Conservation (phyloP, 768 basidiomycete species). For the Guyanaporus albipodus region DNA sequence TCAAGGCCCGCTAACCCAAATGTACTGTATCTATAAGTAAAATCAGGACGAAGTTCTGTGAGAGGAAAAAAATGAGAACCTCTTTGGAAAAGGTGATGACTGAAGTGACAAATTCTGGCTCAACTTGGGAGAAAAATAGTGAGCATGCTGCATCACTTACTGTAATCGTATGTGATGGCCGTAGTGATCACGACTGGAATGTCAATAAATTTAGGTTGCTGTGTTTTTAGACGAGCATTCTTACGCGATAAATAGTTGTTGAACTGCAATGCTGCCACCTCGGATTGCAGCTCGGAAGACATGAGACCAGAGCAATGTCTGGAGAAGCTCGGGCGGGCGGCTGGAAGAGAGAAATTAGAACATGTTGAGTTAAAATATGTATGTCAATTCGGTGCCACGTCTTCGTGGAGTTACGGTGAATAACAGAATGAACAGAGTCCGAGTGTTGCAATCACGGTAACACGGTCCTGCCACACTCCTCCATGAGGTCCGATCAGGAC, state of each 20-base stretch:
- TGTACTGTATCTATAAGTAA: conserved; percentile 6
- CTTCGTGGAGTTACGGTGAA: too few relatives aligned
- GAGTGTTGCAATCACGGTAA: too few relatives aligned
- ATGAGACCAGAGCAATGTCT: not conserved
- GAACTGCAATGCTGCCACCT: conserved; percentile 7
- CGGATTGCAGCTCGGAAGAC: conserved; percentile 9
- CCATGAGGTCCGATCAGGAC: too few relatives aligned
- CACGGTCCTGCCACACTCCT: too few relatives aligned
- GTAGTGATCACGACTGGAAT: conserved; percentile 10
- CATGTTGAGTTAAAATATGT: not conserved
- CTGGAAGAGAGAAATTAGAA: not conserved
- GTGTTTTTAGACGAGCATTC: not conserved
- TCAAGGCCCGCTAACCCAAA: conserved; percentile 17
- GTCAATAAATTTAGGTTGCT: not conserved
- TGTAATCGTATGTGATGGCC: conserved; percentile 18
- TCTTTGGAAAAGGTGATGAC: conserved; percentile 17
- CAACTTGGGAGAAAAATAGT: not conserved
- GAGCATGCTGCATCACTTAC: conserved; percentile 6
- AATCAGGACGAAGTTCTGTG: not conserved
- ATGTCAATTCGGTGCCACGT: too few relatives aligned
- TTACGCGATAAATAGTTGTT: conserved; percentile 9
- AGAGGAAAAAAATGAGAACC: conserved; percentile 1
- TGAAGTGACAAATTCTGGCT: not conserved
- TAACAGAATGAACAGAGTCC: too few relatives aligned
- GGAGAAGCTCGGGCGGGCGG: too few relatives aligned